Conservation (phyloP, 768 basidiomycete genomes). For the Coprinellus micaceus region DNA sequence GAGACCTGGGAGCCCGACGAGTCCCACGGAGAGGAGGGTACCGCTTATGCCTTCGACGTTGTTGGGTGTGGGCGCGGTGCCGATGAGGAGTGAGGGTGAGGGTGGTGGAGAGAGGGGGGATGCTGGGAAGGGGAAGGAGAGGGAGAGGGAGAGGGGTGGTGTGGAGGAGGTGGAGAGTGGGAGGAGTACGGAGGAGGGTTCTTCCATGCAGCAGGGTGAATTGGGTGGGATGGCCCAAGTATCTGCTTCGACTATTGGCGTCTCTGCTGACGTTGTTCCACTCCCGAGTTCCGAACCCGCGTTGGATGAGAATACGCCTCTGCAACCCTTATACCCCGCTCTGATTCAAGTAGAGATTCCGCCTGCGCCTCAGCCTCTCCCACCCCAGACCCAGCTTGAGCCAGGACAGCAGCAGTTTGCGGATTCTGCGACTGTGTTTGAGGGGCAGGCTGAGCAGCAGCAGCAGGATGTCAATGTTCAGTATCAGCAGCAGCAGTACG, state of each 20-base stretch:
- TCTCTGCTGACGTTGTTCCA: no score
- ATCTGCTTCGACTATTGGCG: neutral
- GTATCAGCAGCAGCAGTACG: neutral
- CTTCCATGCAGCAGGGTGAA: neutral
- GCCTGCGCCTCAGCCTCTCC: slow-evolving; percentile 9
- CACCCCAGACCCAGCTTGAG: neutral
- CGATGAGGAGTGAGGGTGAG: neutral
- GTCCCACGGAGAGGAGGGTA: neutral
- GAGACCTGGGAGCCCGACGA: slow-evolving; percentile 2
- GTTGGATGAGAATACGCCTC: neutral
- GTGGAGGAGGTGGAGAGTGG: neutral
- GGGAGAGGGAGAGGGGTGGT: neutral
- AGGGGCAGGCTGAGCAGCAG: neutral
- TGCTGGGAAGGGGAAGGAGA: neutral
- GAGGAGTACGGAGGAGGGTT: neutral
- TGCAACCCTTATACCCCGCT: neutral
- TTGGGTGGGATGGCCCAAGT: neutral
- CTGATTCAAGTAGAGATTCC: slow-evolving; percentile 8
- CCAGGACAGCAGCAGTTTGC: neutral
- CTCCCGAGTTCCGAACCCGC: no score
- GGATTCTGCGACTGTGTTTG: neutral
- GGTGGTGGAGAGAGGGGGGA: neutral
- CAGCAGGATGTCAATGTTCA: neutral
- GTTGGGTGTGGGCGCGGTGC: neutral
- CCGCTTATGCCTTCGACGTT: neutral